Percentiles rank a stretch among this genome's conserved stretches.
These are phyloP conservation scores for Penicillium longicatenatum DNA, from an alignment of 495 filamentous ascomycete species.

Conservation along the genomic window DNA sequence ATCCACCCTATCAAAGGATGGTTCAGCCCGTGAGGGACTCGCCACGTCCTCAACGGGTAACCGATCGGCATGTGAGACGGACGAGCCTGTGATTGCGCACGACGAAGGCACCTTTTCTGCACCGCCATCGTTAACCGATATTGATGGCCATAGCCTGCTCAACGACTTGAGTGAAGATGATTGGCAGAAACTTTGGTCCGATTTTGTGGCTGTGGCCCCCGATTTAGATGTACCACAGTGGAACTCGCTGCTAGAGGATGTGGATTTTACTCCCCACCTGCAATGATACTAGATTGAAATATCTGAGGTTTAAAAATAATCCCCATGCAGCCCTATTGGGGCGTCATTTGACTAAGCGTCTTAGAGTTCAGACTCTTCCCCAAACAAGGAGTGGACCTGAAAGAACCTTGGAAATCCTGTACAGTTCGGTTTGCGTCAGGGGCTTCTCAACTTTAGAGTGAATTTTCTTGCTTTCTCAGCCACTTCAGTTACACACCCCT, in stretches of 20 bases:
- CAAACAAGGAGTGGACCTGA: neutral
- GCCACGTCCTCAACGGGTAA: neutral
- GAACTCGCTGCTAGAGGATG: constrained; percentile 28
- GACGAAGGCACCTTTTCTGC: neutral
- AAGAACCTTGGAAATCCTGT: neutral
- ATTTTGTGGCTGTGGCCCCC: constrained; percentile 30
- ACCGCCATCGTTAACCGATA: constrained; percentile 3
- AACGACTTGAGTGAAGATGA: constrained; percentile 21
- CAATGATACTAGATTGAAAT: constrained; percentile 4
- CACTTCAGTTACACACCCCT: constrained; percentile 3
- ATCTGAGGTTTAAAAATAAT: neutral
- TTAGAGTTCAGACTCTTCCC: neutral
- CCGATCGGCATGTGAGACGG: neutral
- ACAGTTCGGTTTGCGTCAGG: constrained; percentile 3
- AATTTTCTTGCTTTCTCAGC: constrained; percentile 7
- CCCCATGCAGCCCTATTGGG: neutral
- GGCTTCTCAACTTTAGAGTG: neutral
- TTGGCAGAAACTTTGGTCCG: constrained; percentile 29
- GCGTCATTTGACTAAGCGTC: neutral
- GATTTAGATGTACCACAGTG: constrained; percentile 30
- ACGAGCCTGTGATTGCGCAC: neutral
- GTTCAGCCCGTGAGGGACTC: neutral
- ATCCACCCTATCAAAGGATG: neutral
- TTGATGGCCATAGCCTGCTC: constrained; percentile 6
- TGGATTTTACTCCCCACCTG: constrained; percentile 19